Evolutionary conservation across 2,329 filamentous ascomycete species (phyloP), one percentile per base, ranked within the genome.

Genomic region (Dactylellina drechsleri): DNA sequence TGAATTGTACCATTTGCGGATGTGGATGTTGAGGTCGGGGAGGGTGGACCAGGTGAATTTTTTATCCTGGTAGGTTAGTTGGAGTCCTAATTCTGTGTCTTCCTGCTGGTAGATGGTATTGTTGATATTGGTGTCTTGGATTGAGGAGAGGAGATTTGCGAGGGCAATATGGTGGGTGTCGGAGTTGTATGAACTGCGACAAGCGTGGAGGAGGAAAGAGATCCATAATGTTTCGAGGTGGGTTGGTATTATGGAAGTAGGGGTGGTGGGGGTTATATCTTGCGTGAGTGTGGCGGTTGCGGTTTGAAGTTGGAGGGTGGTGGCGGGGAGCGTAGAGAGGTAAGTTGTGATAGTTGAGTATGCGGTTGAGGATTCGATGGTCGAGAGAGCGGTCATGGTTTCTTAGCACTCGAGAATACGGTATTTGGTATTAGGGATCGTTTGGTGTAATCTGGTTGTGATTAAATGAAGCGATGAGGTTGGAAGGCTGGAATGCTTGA

Each of bases 161-260:
- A 73, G 68, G 23, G 49, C 20, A 13, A 3, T 57, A 23, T 56
- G 50, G 56, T 62, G 54, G 49, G 8, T 58, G 16, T n/a, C 7
- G 1, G 45, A 20, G 8, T 12, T 28, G 31, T 36, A 36, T 36
- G 31, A 36, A 12, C 26, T 18, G 16, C 15, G 59, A 18, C 2
- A 12, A 41, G 52, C 66, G 52, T 64, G 16, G 52, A 64, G 40
- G 31, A 71, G 66, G 43, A 71, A 7, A 18, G 58, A 40, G 36
- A 28, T 62, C 57, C 58, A 70, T 49, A 56, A 45, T 8, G 57
- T 61, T 61, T 70, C 36, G 36, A 70, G 66, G 50, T 62, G 54
- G 4, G 65, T 68, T 54, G 65, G 52, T 60, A 54, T 62, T 56
- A 16, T 26, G 20, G 56, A 15, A 1, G 56, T n/a, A 13, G 57